Conservation (phyloP, 306 rosid genomes). For the Quillaja saponaria region DNA sequence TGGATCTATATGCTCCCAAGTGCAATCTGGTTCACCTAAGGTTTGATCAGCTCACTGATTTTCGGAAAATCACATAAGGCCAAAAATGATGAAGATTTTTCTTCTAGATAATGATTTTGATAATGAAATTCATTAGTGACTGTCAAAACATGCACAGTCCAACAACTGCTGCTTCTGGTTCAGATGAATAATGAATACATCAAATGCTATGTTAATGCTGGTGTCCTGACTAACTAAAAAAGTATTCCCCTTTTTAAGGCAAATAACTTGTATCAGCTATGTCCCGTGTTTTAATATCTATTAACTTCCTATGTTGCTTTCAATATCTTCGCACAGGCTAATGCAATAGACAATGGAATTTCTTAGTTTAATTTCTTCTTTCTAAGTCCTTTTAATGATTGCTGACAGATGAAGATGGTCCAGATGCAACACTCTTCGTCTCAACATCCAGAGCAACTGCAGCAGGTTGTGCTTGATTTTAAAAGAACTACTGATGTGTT, state of each 20-base stretch:
- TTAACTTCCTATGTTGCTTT: too few relatives aligned
- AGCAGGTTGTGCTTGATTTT: slow-evolving; percentile 62
- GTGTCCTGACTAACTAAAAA: too few relatives aligned
- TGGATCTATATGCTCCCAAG: slow-evolving; percentile 77
- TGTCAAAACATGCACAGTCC: neutral
- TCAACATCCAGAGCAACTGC: slow-evolving; percentile 77
- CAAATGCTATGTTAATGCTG: neutral
- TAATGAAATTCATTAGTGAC: neutral
- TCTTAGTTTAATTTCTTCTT: neutral
- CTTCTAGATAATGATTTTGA: neutral
- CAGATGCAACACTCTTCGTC: slow-evolving; percentile 78
- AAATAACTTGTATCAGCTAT: too few relatives aligned
- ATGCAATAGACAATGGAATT: too few relatives aligned
- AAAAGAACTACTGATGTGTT: neutral
- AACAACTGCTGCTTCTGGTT: neutral
- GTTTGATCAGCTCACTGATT: slow-evolving; percentile 40
- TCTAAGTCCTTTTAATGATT: slow-evolving; percentile 26
- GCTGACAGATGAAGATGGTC: slow-evolving; percentile 64
- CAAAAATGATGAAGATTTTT: neutral
- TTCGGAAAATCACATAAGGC: slow-evolving; percentile 14
- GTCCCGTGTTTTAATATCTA: too few relatives aligned
- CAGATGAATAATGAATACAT: neutral
- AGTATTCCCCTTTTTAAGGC: too few relatives aligned
- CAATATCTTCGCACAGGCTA: too few relatives aligned
- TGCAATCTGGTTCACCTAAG: slow-evolving; percentile 79